Evolutionary conservation across 139 green algal genomes (phyloP), one percentile per base, ranked within the genome.

Genomic region (Chlorella sorokiniana): DNA sequence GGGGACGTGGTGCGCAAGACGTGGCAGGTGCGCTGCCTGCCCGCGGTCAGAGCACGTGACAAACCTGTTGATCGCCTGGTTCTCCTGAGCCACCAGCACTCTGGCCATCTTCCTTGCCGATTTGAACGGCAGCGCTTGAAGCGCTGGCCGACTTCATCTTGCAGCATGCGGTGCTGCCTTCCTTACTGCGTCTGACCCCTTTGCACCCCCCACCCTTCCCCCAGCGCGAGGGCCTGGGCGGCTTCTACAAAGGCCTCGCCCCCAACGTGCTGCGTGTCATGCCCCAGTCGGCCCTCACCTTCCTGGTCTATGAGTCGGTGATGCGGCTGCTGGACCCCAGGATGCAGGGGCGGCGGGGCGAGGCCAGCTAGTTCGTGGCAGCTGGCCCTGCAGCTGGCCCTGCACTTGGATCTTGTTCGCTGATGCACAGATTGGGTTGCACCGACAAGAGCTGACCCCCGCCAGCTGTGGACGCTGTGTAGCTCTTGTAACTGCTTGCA

Each of bases 221-320:
- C 52, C 79, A 84, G 54, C 78, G 89, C 23, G 92, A 95, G 76
- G 92, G 92, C 23, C 10, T 90, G 35, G 40, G 44, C 25, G 93
- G 91, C 10, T 81, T 96, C 45, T 96, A 96, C 84, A 93, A 92
- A 62, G 93, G 93, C 7, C 83, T 96, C 48, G 84, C 88, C 7
- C 93, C 93, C 65, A 93, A 94, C 78, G 75, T 96, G 62, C 80
- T 95, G 78, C 82, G 93, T 1, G 90, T 95, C 29, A 91, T 96
- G 88, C 93, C 93, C 1, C 81, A 90, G 62, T 88, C 83, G 25
- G 94, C 90, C 11, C 79, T 96, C 64, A 96, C 93, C 9, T 94
- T 96, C 33, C 48, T 93, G 35, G 90, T 96, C 3, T 96, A 96
- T 62, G 93, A 96, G 81, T 89, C 81, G 31, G 85, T 91, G 18